Evolutionary conservation across 1,284 basidiomycete genomes (phyloP), one percentile per base, ranked within the genome.

Genomic region (Macrocystidia cucumis): DNA sequence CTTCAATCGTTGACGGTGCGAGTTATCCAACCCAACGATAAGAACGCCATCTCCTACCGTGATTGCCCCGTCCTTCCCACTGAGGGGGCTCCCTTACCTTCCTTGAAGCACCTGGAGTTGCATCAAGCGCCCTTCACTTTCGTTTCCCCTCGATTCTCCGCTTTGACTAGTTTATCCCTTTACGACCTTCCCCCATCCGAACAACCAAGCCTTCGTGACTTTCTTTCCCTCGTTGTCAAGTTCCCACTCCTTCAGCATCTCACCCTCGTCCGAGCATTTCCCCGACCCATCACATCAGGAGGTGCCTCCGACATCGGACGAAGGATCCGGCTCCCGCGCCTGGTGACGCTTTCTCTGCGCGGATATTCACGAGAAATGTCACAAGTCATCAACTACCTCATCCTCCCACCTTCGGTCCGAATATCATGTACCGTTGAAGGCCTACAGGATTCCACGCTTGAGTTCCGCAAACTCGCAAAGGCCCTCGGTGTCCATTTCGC

Each of bases 111-210:
- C 38, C 35, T 61, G 34, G 57, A 62, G 37, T 40, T 63, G 12
- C 55, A 50, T 26, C 44, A 52, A 25, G 44, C 54, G 4, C 61
- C 61, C n/a, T 53, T 63, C 19, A 53, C 56, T 38, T 51, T 63
- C 20, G 40, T 62, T 9, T 57, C 56, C 5, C 41, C 50, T 22
- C 54, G 59, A 18, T 63, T 50, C 40, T 55, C 44, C 4, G 49
- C 47, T 13, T 44, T 63, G 18, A 57, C 51, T n/a, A 44, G 54
- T 33, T 41, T 63, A n/a, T 55, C 55, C 31, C 50, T 63, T 40
- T 44, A 57, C 37, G 43, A 60, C 39, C 46, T 61, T 30, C 60
- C 59, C 2, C 43, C 49, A 14, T 55, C 51, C 9, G 57, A 62
- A 48, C 55, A 54, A 35, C 57, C 56, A 6, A 51, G 51, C 1